phyloP scores from a whole-genome alignment of 139 green algal genomes.

The Asterochloris sp. region DNA sequence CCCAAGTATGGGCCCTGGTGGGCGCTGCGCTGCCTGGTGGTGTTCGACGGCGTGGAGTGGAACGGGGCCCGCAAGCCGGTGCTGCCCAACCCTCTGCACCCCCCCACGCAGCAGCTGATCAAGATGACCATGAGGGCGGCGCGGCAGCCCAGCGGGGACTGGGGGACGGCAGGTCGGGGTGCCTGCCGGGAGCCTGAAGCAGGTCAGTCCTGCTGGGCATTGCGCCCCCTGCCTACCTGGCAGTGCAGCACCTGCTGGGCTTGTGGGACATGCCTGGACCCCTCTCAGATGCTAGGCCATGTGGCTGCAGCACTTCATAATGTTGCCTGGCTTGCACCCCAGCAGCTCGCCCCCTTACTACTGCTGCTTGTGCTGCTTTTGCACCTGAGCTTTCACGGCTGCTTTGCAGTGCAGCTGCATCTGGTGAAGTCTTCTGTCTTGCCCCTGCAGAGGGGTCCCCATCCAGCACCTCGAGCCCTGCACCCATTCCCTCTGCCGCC shows the following conservation, averaged over 20 bases:
- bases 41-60: conserved; percentile 40
- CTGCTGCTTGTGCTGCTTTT: background rate
- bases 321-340: background rate
- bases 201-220: background rate
- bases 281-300: background rate
- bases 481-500: background rate
- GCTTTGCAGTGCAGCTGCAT: no score
- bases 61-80: background rate
- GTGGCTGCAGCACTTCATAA: background rate
- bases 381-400: background rate
- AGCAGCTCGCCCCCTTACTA: background rate
- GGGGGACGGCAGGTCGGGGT: background rate
- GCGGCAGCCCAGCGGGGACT: background rate
- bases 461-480: background rate
- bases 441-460: background rate
- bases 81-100: conserved; percentile 18
- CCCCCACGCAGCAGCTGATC: conserved; percentile 23
- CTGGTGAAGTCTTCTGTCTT: background rate
- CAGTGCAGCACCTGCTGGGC: background rate
- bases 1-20: conserved; percentile 52
- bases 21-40: conserved; percentile 29
- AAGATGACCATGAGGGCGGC: conserved; percentile 25
- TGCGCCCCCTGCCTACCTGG: background rate
- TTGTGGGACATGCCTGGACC: background rate
- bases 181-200: background rate